Evolutionary conservation across 352 stramenopile genomes (phyloP), one percentile per base, ranked within the genome.

Genomic region (Pythium monospermum): DNA sequence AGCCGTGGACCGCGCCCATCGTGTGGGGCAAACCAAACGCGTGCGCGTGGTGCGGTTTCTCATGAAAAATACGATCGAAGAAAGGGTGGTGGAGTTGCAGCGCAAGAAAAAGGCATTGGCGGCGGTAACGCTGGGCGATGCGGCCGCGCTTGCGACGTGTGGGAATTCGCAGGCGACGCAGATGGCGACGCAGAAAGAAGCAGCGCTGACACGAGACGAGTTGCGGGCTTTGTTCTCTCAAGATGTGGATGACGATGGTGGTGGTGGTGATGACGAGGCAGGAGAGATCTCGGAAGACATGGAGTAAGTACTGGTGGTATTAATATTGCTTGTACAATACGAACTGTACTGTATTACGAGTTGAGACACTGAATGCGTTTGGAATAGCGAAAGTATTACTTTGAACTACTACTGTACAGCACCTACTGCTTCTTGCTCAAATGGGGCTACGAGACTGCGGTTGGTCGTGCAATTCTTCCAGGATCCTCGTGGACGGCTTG

Each of bases 61-160:
- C 38, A 83, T 94, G 57, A 83, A 90, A 59, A 64, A 88, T 21
- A 95, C 85, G 13, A 91, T 97, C 49, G 90, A 98, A 49, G 82
- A 96, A 42, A 85, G 90, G 26, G 88, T 97, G 28, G 68, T 96
- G 25, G 77, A 80, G 44, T 61, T 95, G 15, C 87, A 97, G 57
- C 72, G 79, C 51, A 92, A 90, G 53, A 97, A 97, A 62, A 63
- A 69, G 7, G 67, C 69, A 40, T 69, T 97, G 15, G 89, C 85
- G 19, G 73, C 80, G n/a, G 71, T 67, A 2, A 76, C 88, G 22
- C 69, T 96, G 4, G 83, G 73, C 4, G 78, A 89, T 53, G 55
- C 38, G 1, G 23, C 50, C 1, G 31, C 13, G 6, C 31, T 25
- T 1, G 39, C 21, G 39, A 22, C 37, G 8, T 44, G 23, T 31